Conservation (phyloP, 805 yeast genomes). For the Scheffersomyces coipomensis region DNA sequence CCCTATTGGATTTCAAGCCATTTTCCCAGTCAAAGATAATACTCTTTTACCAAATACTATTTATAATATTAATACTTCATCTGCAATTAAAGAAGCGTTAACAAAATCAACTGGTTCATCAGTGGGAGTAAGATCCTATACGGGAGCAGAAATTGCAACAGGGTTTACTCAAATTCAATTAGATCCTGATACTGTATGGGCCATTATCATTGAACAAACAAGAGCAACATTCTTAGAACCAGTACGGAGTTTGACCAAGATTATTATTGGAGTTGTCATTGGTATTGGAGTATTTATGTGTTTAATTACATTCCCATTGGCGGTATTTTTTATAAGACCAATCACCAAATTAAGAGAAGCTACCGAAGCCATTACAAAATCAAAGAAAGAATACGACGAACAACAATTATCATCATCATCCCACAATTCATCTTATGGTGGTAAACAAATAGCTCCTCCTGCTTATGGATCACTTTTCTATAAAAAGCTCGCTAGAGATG, state of each 20-base stretch:
- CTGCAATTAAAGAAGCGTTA: constrained; percentile 29
- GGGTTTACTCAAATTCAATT: constrained; percentile 31
- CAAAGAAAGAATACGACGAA: constrained; percentile 26
- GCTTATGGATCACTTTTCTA: constrained; percentile 10
- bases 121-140: constrained; percentile 18
- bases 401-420: constrained; percentile 1
- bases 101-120: constrained; percentile 23
- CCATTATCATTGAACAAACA: constrained; percentile 68
- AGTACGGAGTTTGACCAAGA: constrained; percentile 56
- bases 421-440: constrained; percentile 1
- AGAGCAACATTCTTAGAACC: constrained; percentile 62
- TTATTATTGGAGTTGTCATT: constrained; percentile 74
- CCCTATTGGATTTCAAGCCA: constrained; percentile 46
- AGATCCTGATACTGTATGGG: constrained; percentile 53
- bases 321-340: constrained; percentile 83
- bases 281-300: constrained; percentile 77
- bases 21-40: constrained; percentile 23
- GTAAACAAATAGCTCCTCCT: constrained; percentile 9
- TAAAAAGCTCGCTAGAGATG: too few species aligned
- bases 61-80: constrained; percentile 24
- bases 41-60: constrained; percentile 16
- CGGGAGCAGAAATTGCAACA: constrained; percentile 28
- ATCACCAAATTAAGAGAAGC: constrained; percentile 77
- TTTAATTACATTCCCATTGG: constrained; percentile 74
- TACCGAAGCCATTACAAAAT: constrained; percentile 65